These are phyloP conservation scores for Oryza longistaminata DNA, from an alignment of 176 grass and related monocot genomes.

Conservation along the genomic window DNA sequence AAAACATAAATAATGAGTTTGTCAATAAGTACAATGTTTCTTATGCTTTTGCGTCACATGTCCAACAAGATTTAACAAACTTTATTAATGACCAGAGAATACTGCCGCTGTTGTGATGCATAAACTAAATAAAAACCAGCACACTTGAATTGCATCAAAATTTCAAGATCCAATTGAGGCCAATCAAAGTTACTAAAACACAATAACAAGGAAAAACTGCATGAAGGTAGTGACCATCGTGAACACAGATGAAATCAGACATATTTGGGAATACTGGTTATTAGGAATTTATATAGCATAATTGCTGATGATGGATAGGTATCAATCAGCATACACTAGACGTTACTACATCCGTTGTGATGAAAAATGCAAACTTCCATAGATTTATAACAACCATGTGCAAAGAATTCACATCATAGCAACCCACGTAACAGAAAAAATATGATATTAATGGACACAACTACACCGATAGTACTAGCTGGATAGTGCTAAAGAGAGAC, in stretches of 20 bases:
- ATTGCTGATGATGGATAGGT: not conserved
- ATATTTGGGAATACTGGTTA: not conserved
- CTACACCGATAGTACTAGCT: no score
- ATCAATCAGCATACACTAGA: not conserved
- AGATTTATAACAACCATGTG: not conserved
- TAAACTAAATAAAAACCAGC: not conserved
- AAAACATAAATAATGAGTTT: not conserved
- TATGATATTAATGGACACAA: slow-evolving; percentile 11
- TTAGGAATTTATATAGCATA: not conserved
- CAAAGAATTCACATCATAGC: not conserved
- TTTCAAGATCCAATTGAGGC: not conserved
- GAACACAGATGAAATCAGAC: slow-evolving; percentile 1
- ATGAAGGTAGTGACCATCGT: not conserved
- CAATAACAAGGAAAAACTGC: not conserved
- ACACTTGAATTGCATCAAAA: not conserved
- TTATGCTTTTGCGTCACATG: not conserved
- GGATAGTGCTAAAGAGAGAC: no score
- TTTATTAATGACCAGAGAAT: not conserved
- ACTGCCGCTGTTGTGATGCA: not conserved
- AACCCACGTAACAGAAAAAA: not conserved
- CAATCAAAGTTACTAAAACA: not conserved
- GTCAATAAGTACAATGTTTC: slow-evolving; percentile 7
- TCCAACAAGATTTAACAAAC: slow-evolving; percentile 4
- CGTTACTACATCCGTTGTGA: not conserved
- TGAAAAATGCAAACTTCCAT: not conserved